phyloP scores from a whole-genome alignment of 2,329 filamentous ascomycete genomes.

The Mariannaea elegans region DNA sequence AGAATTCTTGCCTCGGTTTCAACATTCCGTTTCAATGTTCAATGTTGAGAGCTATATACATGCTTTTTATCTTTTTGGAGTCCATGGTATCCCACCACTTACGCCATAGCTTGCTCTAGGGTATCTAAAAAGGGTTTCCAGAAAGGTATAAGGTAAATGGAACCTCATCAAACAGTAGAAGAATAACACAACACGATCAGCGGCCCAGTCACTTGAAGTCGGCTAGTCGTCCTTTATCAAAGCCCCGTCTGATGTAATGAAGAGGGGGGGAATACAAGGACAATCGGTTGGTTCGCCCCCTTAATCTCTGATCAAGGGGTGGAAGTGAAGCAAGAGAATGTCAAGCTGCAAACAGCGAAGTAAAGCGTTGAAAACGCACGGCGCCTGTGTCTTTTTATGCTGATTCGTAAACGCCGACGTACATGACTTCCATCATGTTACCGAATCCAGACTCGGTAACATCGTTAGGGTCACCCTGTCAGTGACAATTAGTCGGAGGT shows the following conservation, averaged over 20 bases:
- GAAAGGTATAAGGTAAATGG: not conserved
- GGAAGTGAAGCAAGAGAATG: conserved; percentile 3
- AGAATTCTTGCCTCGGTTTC: too few species aligned
- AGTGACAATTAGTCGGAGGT: conserved; percentile 9
- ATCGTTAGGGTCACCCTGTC: conserved; percentile 45
- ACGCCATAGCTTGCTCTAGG: conserved; percentile 13
- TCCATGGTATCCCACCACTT: not conserved
- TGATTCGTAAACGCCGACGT: conserved; percentile 51
- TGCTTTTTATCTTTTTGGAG: not conserved
- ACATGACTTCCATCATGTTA: conserved; percentile 53
- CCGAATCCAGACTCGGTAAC: conserved; percentile 48
- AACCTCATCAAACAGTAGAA: not conserved
- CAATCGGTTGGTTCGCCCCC: not conserved
- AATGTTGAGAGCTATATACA: not conserved
- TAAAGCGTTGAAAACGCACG: not conserved
- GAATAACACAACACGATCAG: conserved; percentile 7
- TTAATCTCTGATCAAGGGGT: not conserved
- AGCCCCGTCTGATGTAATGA: too few species aligned
- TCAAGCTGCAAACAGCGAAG: not conserved
- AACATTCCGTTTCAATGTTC: not conserved
- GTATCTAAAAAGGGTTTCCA: conserved; percentile 9
- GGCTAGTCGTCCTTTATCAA: too few species aligned
- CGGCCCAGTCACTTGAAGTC: not conserved
- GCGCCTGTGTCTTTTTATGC: conserved; percentile 19
- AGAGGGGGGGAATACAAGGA: too few species aligned